Base-by-base conservation (phyloP, 202 grass and related monocot genomes). In the Hordeum pubiflorum region DNA sequence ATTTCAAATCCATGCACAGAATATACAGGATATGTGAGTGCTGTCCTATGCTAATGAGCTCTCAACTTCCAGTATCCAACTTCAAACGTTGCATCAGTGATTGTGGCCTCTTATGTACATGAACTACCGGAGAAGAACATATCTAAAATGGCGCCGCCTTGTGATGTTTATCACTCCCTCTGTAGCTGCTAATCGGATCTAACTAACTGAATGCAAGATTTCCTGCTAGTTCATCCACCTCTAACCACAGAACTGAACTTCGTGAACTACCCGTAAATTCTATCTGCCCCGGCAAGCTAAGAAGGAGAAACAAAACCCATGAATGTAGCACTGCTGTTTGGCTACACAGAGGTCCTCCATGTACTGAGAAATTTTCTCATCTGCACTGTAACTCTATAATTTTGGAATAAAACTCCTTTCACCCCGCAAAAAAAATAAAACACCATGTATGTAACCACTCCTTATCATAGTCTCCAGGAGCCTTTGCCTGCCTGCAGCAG, bases 81-180 rank as follows among this genome's bases (percentile, higher is more conserved):
- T 73, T 72, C n/a, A 44, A 43, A 27, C 72, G 82, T 76, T 70
- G 61, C 63, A 77, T 38, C 55, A 36, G 43, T 63, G 57, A 81
- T 81, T 77, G 18, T 5, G 26, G 26, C 57, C 63, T 85, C 64
- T 3, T 76, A 48, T 89, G 63, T 76, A 77, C 72, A 89, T 58
- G 72, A 72, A 65, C 43, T 38, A 77, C 20, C 7, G 4, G 66
- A 15, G 1, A 1, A 15, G 1, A 46, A 15, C 43, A 46, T 46
- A 46, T 46, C 56, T 38, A 41, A 56, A 37, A 58, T 36, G 0
- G 2, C 7, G 22, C 10, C 34, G 1, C 24, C 58, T 87, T 65
- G n/a, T 22, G n/a, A 12, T 73, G 58, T 44, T 82, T 71, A 61
- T 74, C 13, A 34, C 33, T 34, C 33, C 4, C 5, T 34, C 4